Evolutionary conservation across 257 asterid genomes (phyloP).

Genomic region (Solanum arcanum): DNA sequence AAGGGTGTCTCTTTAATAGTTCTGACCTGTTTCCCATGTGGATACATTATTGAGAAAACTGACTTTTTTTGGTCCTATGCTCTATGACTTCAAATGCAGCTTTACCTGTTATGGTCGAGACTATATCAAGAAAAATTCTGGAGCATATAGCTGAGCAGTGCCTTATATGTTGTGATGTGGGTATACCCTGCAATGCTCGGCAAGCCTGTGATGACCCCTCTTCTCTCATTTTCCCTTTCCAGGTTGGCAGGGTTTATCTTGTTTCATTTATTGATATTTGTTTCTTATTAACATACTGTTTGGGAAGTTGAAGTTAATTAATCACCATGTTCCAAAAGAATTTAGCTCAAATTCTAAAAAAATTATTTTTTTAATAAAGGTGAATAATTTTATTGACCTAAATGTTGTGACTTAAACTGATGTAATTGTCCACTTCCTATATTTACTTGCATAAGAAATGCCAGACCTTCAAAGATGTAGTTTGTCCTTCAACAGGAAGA

Average conservation of each 20-base stretch:
- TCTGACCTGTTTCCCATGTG: neutral
- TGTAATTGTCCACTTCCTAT: neutral
- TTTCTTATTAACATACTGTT: neutral
- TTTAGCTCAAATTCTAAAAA: neutral
- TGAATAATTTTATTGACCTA: neutral
- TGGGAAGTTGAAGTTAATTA: neutral
- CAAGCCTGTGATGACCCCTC: conserved; percentile 67
- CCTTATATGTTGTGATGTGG: conserved; percentile 82
- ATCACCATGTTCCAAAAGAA: neutral
- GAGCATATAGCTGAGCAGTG: conserved; percentile 87
- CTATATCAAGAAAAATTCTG: conserved; percentile 52
- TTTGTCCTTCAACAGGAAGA: conserved; percentile 50
- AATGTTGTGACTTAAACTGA: neutral
- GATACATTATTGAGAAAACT: neutral
- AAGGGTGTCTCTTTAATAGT: neutral
- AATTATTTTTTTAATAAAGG: neutral
- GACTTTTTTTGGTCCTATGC: neutral
- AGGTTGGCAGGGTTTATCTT: conserved; percentile 30
- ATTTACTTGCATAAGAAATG: neutral
- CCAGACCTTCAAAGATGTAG: neutral
- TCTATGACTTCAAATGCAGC: conserved; percentile 35
- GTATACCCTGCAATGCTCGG: conserved; percentile 79
- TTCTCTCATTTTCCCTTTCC: conserved; percentile 87
- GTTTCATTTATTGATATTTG: neutral
- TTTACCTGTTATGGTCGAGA: conserved; percentile 79